These are phyloP conservation scores for Seminavis robusta DNA, from an alignment of 108 stramenopile genomes.

Conservation along the genomic window DNA sequence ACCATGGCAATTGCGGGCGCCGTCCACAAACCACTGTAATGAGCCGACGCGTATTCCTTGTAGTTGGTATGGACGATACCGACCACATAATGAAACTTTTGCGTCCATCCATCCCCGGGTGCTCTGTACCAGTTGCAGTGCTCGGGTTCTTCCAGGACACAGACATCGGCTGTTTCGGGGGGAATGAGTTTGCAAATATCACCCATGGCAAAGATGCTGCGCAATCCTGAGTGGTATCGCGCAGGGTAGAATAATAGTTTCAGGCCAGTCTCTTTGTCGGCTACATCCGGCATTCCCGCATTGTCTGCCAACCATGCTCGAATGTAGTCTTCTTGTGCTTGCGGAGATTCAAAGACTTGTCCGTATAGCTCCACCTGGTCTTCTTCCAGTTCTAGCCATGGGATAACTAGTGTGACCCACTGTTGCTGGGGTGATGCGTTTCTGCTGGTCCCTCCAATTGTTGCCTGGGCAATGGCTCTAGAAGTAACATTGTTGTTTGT, in stretches of 20 bases:
- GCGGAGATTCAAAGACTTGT: slow-evolving; percentile 37
- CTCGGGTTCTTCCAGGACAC: slow-evolving; percentile 89
- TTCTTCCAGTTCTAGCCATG: slow-evolving; percentile 80
- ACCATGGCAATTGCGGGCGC: slow-evolving; percentile 77
- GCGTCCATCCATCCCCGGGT: slow-evolving; percentile 84
- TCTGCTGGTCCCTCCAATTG: neutral
- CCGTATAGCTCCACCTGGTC: slow-evolving; percentile 64
- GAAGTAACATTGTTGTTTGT: slow-evolving; percentile 5
- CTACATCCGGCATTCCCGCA: slow-evolving; percentile 65
- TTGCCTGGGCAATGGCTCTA: neutral
- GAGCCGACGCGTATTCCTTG: slow-evolving; percentile 38
- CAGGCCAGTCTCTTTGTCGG: slow-evolving; percentile 36
- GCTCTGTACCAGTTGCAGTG: slow-evolving; percentile 89
- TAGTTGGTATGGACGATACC: slow-evolving; percentile 89
- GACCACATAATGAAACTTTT: slow-evolving; percentile 77
- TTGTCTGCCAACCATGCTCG: slow-evolving; percentile 60
- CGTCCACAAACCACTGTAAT: slow-evolving; percentile 45
- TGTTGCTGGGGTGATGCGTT: slow-evolving; percentile 11
- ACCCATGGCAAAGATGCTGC: slow-evolving; percentile 83
- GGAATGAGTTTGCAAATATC: slow-evolving; percentile 51
- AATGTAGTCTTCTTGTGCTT: slow-evolving; percentile 78
- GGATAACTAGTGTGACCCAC: slow-evolving; percentile 77
- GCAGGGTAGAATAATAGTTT: slow-evolving; percentile 73
- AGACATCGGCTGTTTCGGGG: slow-evolving; percentile 43
- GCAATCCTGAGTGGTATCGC: slow-evolving; percentile 60